Evolutionary conservation across 768 basidiomycete genomes (phyloP).

Genomic region (Macrocybe gigantea): DNA sequence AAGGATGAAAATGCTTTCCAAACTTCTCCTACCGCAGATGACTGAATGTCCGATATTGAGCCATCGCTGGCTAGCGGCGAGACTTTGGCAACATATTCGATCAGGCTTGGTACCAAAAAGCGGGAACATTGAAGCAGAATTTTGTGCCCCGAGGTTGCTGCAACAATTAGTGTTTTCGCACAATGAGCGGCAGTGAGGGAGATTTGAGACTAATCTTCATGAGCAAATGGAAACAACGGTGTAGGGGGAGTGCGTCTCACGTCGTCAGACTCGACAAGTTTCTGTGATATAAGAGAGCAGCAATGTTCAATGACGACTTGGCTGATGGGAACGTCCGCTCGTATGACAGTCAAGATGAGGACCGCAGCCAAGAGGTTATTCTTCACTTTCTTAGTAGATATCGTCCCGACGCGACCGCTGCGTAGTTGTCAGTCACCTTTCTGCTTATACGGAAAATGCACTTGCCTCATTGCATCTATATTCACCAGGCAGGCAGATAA

Average conservation of each 20-base stretch:
- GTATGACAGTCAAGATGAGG: constrained; percentile 77
- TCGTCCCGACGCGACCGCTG: constrained; percentile 75
- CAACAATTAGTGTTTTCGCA: constrained; percentile 73
- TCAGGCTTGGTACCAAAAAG: constrained; percentile 71
- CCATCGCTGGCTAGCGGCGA: constrained; percentile 58
- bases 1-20: constrained; percentile 75
- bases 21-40: constrained; percentile 67
- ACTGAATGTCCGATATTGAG: constrained; percentile 47
- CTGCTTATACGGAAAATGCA: neutral
- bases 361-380: constrained; percentile 86
- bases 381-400: constrained; percentile 80
- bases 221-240: neutral
- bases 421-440: constrained; percentile 2
- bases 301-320: constrained; percentile 75
- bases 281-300: constrained; percentile 81
- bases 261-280: constrained; percentile 63
- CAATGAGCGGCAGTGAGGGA: constrained; percentile 88
- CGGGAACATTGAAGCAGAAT: constrained; percentile 67
- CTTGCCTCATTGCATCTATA: constrained; percentile 89
- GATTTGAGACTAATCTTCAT: constrained; percentile 35
- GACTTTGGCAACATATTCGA: constrained; percentile 73
- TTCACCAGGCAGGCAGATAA: constrained; percentile 83
- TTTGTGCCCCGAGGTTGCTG: constrained; percentile 60
- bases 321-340: constrained; percentile 60
- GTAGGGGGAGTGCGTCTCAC: constrained; percentile 29